Evolutionary conservation across 257 asterid species (phyloP), one percentile per base, ranked within the genome.

Genomic region (Nicotiana tomentosiformis): DNA sequence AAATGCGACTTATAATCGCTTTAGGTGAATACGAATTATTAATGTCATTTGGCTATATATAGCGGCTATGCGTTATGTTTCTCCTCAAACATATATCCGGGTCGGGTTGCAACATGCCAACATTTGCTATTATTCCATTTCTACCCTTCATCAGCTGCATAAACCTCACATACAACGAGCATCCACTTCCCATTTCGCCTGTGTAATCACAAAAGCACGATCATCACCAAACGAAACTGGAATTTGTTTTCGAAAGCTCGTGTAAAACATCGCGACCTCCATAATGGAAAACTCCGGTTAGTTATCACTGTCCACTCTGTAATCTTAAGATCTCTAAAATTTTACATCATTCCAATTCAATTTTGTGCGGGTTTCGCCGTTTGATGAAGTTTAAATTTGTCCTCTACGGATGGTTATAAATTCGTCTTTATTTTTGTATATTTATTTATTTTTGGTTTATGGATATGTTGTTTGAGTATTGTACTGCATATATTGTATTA

Each of bases 281-380:
- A 16, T 4, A 51, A 76, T 76, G 80, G 80, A 51, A 62, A 76
- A 76, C 80, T 76, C 80, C 10, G 80, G 80, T 76, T 15, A 76
- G 80, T 76, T 76, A 51, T 49, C 64, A 76, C 2, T 15, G 39
- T 51, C 16, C 60, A 23, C 60, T 20, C 49, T 46, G 49, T 46
- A 43, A 72, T 46, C 37, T 72, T 46, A 72, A 72, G 64, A 76
- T 76, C 64, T 30, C 80, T 76, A 39, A 5, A 49, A 26, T 76
- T 46, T 23, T 39, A 46, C 5, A 30, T 49, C 79, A 49, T 26
- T 7, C 60, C 61, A 11, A 72, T 49, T 72, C 57, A 39, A 70
- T 39, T 72, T 72, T 20, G 60, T 23, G 12, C 58, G 7, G 14
- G 37, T 72, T 74, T 4, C 39, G 7, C 61, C 15, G 23, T 74